Conservation (phyloP, 2,329 filamentous ascomycete species). For the Colletotrichum ledebouriae region DNA sequence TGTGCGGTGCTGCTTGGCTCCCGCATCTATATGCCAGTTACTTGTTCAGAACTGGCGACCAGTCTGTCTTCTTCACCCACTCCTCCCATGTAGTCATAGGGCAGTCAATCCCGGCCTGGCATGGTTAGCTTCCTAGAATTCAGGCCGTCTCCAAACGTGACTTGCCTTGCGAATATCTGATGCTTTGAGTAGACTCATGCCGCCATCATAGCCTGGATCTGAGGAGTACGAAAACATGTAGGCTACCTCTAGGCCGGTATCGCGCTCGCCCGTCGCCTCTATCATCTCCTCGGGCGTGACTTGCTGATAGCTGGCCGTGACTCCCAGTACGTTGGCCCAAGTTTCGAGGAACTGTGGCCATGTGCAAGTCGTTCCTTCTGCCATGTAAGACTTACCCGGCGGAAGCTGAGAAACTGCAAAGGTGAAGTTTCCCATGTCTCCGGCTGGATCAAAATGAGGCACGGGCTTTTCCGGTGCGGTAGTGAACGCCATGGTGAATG, state of each 20-base stretch:
- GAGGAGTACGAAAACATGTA: conserved; percentile 63
- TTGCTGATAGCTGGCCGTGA: conserved; percentile 55
- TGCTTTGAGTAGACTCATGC: conserved; percentile 57
- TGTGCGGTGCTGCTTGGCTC: no score
- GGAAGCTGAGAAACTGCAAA: conserved; percentile 65
- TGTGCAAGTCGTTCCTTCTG: conserved; percentile 59
- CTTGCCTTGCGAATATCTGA: conserved; percentile 60
- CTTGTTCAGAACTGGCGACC: conserved; percentile 47
- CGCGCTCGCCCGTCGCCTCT: conserved; percentile 52
- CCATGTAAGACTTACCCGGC: conserved; percentile 63
- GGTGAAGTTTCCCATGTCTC: conserved; percentile 61
- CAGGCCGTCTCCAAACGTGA: no score
- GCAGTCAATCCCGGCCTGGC: conserved; percentile 53
- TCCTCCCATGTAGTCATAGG: conserved; percentile 57
- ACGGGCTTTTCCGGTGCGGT: conserved; percentile 54
- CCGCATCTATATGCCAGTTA: neutral
- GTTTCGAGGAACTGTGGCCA: conserved; percentile 61
- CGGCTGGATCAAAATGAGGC: conserved; percentile 62
- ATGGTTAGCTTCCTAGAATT: neutral
- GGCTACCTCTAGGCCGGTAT: conserved; percentile 58
- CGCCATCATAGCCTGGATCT: conserved; percentile 64
- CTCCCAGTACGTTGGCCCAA: conserved; percentile 56
- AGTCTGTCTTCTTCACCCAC: conserved; percentile 54
- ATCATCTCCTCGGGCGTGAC: conserved; percentile 58
- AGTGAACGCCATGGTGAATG: conserved; percentile 62